Evolutionary conservation across 352 stramenopile species (phyloP).

Genomic region (Globisporangium nodosum): DNA sequence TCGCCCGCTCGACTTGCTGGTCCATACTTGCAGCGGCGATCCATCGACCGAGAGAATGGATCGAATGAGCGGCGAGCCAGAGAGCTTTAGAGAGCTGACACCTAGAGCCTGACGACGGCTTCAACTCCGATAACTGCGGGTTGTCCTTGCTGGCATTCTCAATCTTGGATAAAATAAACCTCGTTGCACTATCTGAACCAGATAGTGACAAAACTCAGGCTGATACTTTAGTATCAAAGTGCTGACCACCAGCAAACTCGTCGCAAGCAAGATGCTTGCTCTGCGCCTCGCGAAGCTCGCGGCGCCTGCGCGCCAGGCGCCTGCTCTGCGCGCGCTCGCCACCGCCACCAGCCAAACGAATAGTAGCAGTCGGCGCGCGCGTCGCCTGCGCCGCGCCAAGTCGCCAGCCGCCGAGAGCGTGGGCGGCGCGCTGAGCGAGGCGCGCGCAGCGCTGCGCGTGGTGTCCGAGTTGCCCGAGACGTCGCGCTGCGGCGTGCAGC

Average conservation of each 20-base stretch:
- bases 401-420: constrained; percentile 5
- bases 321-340: neutral
- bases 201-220: no score
- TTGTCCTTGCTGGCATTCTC: no score
- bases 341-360: neutral
- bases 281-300: constrained; percentile 1
- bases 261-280: neutral
- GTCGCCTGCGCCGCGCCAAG: constrained; percentile 34
- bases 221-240: no score
- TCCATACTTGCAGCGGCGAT: no score
- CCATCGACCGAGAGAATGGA: no score
- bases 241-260: neutral
- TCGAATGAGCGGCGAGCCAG: no score
- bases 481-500: constrained; percentile 53
- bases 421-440: constrained; percentile 20
- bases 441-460: constrained; percentile 33
- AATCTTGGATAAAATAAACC: no score
- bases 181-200: neutral
- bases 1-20: no score
- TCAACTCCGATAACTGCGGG: no score
- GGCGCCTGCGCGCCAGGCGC: neutral
- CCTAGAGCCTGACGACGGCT: no score
- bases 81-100: no score
- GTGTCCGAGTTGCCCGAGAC: constrained; percentile 57
- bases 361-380: constrained; percentile 32